A percentile compares a stretch with the other conserved stretches of the same genome.
phyloP scores from a whole-genome alignment of 345 rosid species.

The Sisymbrium altissimum region DNA sequence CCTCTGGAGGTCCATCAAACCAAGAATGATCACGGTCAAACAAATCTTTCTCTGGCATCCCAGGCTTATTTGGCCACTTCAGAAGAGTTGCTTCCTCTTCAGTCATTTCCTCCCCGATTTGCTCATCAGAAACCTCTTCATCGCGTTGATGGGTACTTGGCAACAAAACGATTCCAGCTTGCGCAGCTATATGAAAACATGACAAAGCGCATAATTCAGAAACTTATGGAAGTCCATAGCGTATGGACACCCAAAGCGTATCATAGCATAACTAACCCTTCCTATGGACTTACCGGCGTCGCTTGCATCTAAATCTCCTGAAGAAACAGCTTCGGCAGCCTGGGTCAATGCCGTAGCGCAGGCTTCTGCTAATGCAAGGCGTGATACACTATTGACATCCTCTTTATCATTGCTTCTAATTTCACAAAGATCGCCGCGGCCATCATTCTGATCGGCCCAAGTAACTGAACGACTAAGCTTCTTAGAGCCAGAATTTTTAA shows the following conservation, averaged over 20 bases:
- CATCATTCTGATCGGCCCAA: conserved; percentile 79
- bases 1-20: conserved; percentile 83
- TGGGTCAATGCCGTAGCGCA: conserved; percentile 68
- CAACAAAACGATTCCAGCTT: conserved; percentile 70
- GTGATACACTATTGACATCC: conserved; percentile 36
- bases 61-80: conserved; percentile 71
- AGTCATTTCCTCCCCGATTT: conserved; percentile 16
- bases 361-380: conserved; percentile 70
- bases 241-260: neutral
- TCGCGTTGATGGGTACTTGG: conserved; percentile 43
- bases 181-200: conserved; percentile 45
- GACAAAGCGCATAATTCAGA: neutral
- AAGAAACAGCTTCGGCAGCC: conserved; percentile 74
- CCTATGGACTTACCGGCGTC: conserved; percentile 52
- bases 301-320: conserved; percentile 48
- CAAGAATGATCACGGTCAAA: conserved; percentile 82
- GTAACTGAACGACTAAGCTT: conserved; percentile 57
- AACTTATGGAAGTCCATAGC: neutral
- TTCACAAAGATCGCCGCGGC: conserved; percentile 48
- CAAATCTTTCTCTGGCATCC: conserved; percentile 46
- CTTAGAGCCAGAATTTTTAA: conserved; percentile 54
- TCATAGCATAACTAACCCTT: neutral
- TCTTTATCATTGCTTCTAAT: conserved; percentile 40
- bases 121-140: conserved; percentile 22
- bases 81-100: conserved; percentile 45